Percentiles rank a stretch among this genome's conserved stretches.
These are phyloP conservation scores for Pichiaceae sp. DNA, from an alignment of 1,139 yeast species.

Conservation along the genomic window DNA sequence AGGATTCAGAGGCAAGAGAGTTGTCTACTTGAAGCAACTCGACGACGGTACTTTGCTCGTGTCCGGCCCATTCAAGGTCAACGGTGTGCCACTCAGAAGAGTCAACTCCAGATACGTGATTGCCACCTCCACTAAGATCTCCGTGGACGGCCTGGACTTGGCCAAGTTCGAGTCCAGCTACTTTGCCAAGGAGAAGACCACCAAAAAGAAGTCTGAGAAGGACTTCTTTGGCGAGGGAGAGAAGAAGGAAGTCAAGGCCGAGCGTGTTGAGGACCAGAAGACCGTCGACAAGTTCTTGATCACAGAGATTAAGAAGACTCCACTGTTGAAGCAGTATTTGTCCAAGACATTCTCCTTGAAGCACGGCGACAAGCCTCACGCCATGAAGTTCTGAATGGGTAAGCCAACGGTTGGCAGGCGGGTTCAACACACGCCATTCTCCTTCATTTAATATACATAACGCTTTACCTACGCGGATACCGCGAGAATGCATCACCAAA, in stretches of 20 bases:
- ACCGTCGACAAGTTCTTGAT: slow-evolving; percentile 89
- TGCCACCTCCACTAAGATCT: slow-evolving; percentile 94
- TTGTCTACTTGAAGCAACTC: slow-evolving; percentile 93
- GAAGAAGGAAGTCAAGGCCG: slow-evolving; percentile 85
- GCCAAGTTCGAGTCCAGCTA: slow-evolving; percentile 91
- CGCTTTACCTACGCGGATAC: background rate
- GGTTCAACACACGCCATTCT: background rate
- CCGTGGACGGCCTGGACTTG: slow-evolving; percentile 73
- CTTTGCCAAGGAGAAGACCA: slow-evolving; percentile 92
- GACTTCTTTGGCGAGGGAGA: slow-evolving; percentile 84
- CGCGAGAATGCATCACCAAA: background rate
- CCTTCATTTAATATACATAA: background rate
- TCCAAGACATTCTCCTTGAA: slow-evolving; percentile 94
- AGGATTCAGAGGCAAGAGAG: slow-evolving; percentile 99
- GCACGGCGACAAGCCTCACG: slow-evolving; percentile 99
- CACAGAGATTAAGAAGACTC: slow-evolving; percentile 94
- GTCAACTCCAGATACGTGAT: slow-evolving; percentile 98
- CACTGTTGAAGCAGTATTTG: slow-evolving; percentile 96
- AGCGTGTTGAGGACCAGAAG: slow-evolving; percentile 98
- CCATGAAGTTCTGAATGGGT: slow-evolving; percentile 77
- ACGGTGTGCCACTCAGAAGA: slow-evolving; percentile 99
- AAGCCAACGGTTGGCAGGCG: no score
- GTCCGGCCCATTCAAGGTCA: slow-evolving; percentile 99
- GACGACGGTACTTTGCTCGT: slow-evolving; percentile 98
- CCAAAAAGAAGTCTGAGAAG: slow-evolving; percentile 81